Percentiles rank a stretch among this genome's conserved stretches.
These are phyloP conservation scores for Penicillium canariense DNA, from an alignment of 495 filamentous ascomycete genomes.

Conservation along the genomic window DNA sequence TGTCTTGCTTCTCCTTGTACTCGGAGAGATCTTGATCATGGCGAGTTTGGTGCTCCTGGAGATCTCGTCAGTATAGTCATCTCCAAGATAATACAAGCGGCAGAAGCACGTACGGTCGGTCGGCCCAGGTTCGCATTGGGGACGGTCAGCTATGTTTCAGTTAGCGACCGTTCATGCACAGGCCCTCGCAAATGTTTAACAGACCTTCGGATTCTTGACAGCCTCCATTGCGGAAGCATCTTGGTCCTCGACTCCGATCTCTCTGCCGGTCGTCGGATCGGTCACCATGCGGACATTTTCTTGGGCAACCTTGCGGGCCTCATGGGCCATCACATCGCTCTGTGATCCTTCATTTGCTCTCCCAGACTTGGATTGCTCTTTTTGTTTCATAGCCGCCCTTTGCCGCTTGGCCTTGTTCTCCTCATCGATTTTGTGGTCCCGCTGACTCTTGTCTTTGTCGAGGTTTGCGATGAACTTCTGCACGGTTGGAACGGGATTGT, in stretches of 20 bases:
- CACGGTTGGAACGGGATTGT: slow-evolving; percentile 82
- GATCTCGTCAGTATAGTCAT: slow-evolving; percentile 22
- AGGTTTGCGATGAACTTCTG: slow-evolving; percentile 76
- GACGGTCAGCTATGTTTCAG: slow-evolving; percentile 61
- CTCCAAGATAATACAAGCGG: not conserved
- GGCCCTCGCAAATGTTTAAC: not conserved
- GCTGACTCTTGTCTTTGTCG: slow-evolving; percentile 72
- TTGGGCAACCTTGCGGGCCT: slow-evolving; percentile 43
- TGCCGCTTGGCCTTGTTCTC: slow-evolving; percentile 38
- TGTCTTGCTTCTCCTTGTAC: slow-evolving; percentile 81
- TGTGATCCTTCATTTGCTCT: slow-evolving; percentile 36
- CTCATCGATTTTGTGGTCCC: slow-evolving; percentile 65
- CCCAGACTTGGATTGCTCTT: slow-evolving; percentile 14
- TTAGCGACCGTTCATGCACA: not conserved
- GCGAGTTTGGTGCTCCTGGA: slow-evolving; percentile 59
- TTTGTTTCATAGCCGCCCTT: slow-evolving; percentile 1
- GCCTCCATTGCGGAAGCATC: slow-evolving; percentile 64
- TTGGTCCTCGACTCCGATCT: slow-evolving; percentile 87
- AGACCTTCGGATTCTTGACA: slow-evolving; percentile 66
- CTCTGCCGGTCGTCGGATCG: slow-evolving; percentile 80
- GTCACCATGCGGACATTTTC: slow-evolving; percentile 66
- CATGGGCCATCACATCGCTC: slow-evolving; percentile 38
- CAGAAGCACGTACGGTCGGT: slow-evolving; percentile 51
- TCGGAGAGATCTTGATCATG: slow-evolving; percentile 61
- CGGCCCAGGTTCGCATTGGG: slow-evolving; percentile 85